Evolutionary conservation across 2,329 filamentous ascomycete genomes (phyloP).

Genomic region (Diaporthe amygdali): DNA sequence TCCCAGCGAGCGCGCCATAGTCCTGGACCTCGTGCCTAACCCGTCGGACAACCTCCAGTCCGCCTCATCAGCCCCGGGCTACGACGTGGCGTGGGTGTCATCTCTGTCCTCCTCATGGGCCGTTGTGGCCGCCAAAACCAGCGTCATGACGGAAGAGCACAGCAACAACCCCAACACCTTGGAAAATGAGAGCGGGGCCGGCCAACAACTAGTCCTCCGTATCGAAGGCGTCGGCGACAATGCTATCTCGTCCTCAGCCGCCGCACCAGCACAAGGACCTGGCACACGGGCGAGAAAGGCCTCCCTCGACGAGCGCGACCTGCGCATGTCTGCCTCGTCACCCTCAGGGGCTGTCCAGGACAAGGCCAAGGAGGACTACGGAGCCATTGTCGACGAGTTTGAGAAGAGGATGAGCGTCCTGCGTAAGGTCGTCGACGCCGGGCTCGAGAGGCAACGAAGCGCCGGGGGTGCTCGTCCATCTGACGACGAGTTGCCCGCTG

Average conservation of each 20-base stretch:
- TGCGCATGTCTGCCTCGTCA: conserved; percentile 12
- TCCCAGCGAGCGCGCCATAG: conserved; percentile 50
- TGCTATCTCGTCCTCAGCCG: background rate
- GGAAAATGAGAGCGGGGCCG: conserved; percentile 31
- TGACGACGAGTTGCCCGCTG: conserved; percentile 23
- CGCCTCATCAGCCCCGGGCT: conserved; percentile 35
- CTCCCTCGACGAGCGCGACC: conserved; percentile 20
- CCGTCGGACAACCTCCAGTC: background rate
- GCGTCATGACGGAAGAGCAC: conserved; percentile 47
- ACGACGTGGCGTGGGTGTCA: conserved; percentile 69
- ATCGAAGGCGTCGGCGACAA: conserved; percentile 60
- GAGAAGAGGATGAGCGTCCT: conserved; percentile 61
- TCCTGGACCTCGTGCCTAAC: conserved; percentile 58
- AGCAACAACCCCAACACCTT: conserved; percentile 36
- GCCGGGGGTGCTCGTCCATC: conserved; percentile 24
- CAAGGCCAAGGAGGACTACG: conserved; percentile 44
- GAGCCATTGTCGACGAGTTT: conserved; percentile 60
- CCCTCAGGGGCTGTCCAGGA: background rate
- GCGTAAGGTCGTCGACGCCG: conserved; percentile 58
- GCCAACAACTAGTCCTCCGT: conserved; percentile 61
- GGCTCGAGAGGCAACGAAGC: conserved; percentile 47
- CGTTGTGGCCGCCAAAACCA: conserved; percentile 52
- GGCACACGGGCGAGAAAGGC: conserved; percentile 33
- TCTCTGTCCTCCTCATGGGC: conserved; percentile 79
- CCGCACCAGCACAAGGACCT: background rate